Evolutionary conservation across 2,329 filamentous ascomycete species (phyloP), one percentile per base, ranked within the genome.

Genomic region (Epichloe scottii): DNA sequence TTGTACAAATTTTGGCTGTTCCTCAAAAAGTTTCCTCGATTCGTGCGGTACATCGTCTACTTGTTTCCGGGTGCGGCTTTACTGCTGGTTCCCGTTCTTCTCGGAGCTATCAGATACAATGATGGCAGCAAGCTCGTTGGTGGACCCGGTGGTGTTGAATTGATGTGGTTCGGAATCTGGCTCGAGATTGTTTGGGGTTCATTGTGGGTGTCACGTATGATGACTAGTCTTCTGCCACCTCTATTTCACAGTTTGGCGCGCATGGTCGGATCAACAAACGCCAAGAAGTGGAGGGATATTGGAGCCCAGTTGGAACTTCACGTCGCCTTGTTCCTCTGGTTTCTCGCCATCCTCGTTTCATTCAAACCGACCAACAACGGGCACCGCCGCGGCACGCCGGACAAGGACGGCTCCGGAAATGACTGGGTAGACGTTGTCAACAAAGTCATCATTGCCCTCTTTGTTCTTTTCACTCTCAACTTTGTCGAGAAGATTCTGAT

Each of bases 141-240:
- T 6, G 76, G 76, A 2, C 77, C 85, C 3, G 89, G 89, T 1
- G 88, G 85, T 19, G 89, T 95, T 0, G 63, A 81, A 55, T 71
- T 96, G 43, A 71, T 89, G 53, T 97, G 91, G 91, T 96, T 97
- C 62, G 87, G 87, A 33, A 89, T 96, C 55, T 97, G 91, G 91
- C 76, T 96, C 17, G 87, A 95, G 66, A 88, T 95, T 41, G 77
- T 96, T 26, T 97, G 91, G 91, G 75, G 91, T 55, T 89, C 89
- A 0, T 74, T 96, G 0, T 97, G 91, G 91, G 84, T 85, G 19
- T 85, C 75, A 1, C 72, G 77, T 12, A 77, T 80, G 62, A 57
- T 74, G 41, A 77, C 74, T 3, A 71, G 73, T 26, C 62, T 77
- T 37, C 66, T 80, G 56, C 77, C 77, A 0, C 66, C 63, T 26